Evolutionary conservation across 2,329 filamentous ascomycete species (phyloP), one percentile per base, ranked within the genome.

Genomic region (Pyrenophora graminea): DNA sequence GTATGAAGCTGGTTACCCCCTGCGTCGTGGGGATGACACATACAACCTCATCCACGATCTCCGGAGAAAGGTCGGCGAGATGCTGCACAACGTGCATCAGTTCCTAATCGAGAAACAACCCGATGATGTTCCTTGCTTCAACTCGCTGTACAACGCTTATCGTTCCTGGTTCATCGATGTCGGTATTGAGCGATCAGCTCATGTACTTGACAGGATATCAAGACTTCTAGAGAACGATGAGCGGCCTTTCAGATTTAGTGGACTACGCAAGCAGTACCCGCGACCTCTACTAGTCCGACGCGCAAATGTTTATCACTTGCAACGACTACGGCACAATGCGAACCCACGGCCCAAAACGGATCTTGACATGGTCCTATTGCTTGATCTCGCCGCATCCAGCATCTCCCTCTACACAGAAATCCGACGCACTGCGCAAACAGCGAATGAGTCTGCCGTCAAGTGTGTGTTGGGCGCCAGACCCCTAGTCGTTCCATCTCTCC

Each of bases 111-210:
- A 85, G 55, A 86, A 93, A 54, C 92, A 96, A 69, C 90, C 97
- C 70, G 94, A 99, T 67, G 94, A 99, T 69, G 94, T 99, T 1
- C 86, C 89, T 13, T 97, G 91, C 74, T 99, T 99, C 75, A 96
- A 91, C 19, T 86, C 92, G 0, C 76, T 99, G 2, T 99, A 96
- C 74, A 89, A 89, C 18, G 90, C 93, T 1, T 99, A 97, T 71
- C 83, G 91, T 37, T 94, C 90, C 7, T 99, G 92, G 91, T 97
- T 99, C 65, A 91, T 96, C 1, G 94, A 99, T 66, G 92, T 99
- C 34, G 94, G 95, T 15, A 95, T 97, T 53, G 94, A 99, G 75
- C 84, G 93, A 53, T 97, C 93, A 15, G 93, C 94, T 0, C 94
- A 97, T 70, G 90, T 95, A 2, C 79, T 97, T 8, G 94, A 99